Evolutionary conservation across 495 filamentous ascomycete genomes (phyloP), one percentile per base, ranked within the genome.

Genomic region (Tuber indicum): DNA sequence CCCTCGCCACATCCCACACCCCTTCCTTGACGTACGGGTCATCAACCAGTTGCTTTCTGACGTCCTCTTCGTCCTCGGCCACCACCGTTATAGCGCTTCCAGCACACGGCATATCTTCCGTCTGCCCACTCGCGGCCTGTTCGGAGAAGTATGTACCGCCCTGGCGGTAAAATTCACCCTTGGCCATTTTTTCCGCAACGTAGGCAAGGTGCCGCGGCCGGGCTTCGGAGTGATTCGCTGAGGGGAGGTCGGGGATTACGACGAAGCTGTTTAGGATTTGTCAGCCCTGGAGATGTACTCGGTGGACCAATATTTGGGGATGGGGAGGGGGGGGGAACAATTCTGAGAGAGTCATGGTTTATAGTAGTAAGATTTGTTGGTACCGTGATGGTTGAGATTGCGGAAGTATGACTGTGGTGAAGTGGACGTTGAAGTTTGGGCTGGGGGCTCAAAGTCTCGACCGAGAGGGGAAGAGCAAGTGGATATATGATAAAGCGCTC

Each of bases 1-100:
- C 90, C 81, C 91, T 93, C 26, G 91, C 88, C 74, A 90, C 85
- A 88, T 97, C 92, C 94, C 94, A 97, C 10, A 97, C 92, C 0
- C 88, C 92, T n/a, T 77, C 83, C 74, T 82, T 85, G n/a, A 85
- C 84, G 82, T 96, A 97, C 17, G 93, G 86, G 43, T 66, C 58
- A 16, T 66, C 6, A 7, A 2, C 14, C 8, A 66, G 26, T 14
- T 66, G 58, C 58, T 26, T 66, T 66, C 36, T 66, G 17, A 66
- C 58, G 58, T 36, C 58, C 26, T 66, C 58, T 36, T 66, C 58
- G 16, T 36, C 14, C 58, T 66, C 26, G 16, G 58, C 58, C 6
- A 36, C 58, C 58, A 66, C 58, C 14, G 32, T 17, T 8, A 66
- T 0, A 66, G 58, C 26, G 5, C 58, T 66, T 66, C 58, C 58